phyloP scores from a whole-genome alignment of 768 basidiomycete species.

The Hortiboletus flavorubellus region DNA sequence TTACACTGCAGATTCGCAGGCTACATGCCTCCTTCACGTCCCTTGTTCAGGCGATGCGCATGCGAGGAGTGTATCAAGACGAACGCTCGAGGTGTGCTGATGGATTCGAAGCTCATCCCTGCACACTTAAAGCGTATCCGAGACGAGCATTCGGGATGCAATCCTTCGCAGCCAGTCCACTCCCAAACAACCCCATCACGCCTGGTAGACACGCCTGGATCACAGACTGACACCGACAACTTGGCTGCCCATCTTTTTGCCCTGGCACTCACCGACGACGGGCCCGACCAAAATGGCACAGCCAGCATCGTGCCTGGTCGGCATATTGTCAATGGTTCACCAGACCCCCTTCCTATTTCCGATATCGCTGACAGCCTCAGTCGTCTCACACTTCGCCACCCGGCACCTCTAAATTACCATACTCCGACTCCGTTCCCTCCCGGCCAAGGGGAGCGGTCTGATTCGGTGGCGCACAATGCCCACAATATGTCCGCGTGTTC shows the following conservation, averaged over 20 bases:
- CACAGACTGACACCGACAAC: not conserved
- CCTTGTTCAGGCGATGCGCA: not conserved
- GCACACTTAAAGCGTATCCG: not conserved
- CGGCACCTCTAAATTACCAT: not conserved
- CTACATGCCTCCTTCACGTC: not conserved
- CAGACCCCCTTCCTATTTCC: not conserved
- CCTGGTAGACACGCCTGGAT: not conserved
- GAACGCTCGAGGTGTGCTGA: not conserved
- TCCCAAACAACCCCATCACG: not conserved
- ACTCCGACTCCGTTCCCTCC: not conserved
- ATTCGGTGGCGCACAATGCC: not conserved
- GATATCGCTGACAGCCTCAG: not conserved
- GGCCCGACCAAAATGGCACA: not conserved
- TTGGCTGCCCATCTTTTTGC: not conserved
- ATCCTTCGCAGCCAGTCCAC: not conserved
- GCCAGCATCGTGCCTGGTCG: not conserved
- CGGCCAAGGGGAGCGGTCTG: not conserved
- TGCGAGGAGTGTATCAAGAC: conserved; percentile 2
- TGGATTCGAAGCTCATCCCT: conserved; percentile 2
- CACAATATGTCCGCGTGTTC: not conserved
- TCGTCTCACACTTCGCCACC: not conserved
- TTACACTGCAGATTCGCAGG: no score
- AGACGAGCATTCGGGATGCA: not conserved
- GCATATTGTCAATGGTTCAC: not conserved
- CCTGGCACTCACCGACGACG: not conserved